Evolutionary conservation across 2,329 filamentous ascomycete genomes (phyloP), one percentile per base, ranked within the genome.

Genomic region (Diaporthe batatas): DNA sequence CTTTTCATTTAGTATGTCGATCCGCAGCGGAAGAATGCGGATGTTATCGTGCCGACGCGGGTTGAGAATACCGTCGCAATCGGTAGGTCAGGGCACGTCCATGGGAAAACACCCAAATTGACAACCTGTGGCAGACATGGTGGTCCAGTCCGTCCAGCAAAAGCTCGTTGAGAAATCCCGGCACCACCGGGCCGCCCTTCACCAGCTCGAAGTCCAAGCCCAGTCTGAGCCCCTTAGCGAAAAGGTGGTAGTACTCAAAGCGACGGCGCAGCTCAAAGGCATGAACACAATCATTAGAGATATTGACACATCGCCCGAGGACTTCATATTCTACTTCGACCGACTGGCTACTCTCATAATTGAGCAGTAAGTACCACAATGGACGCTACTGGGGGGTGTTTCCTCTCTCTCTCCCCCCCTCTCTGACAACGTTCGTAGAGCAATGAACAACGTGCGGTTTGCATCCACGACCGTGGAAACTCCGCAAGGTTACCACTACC

Each of bases 271-370:
- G 81, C 87, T 98, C 70, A 88, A 87, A 72, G 95, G 91, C 59
- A 98, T 99, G 89, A 95, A 94, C 80, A 98, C 95, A 0, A 93
- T 98, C 72, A 90, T 99, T 53, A 92, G 97, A 79, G 89, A 96
- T 77, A 92, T 93, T 23, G 88, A 91, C 62, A 96, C 94, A 0
- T 86, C 89, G 8, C 89, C 94, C 54, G 96, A 98, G 80, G 95
- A 98, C 77, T 98, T 98, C 80, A 94, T 98, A 75, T 98, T 98
- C 83, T 98, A 98, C 83, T 98, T 98, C 81, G 95, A 99, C 82
- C 90, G 96, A 49, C 86, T 98, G 49, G 91, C 94, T 2, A 91
- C 93, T n/a, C 86, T 98, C 68, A 86, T 98, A 34, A 90, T 98
- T 59, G 96, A 98, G 82, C 86, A 91, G 89, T 92, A 82, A 74